Evolutionary conservation across 176 grass and related monocot species (phyloP), one percentile per base, ranked within the genome.

Genomic region (Carex kokanica): DNA sequence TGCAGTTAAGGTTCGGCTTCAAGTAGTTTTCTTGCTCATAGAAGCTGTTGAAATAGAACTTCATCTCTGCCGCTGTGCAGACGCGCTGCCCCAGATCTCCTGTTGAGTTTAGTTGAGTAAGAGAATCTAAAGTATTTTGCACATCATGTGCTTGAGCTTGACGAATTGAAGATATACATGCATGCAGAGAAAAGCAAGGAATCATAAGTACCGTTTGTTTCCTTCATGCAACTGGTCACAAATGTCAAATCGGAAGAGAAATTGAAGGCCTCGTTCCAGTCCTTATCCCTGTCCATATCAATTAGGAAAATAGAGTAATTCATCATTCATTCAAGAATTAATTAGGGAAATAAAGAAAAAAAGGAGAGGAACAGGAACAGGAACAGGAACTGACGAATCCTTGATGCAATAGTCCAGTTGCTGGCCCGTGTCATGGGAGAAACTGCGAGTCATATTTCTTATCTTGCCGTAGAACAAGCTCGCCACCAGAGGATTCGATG

Each of bases 1-100:
- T 98, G 89, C 95, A 98, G 80, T 98, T 98, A 78, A 89, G 92
- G 84, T 98, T 98, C 0, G 95, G 89, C 84, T 71, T 91, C 6
- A 98, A 70, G 32, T 98, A 94, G 68, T 91, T 98, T 83, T 91
- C 90, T 40, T 84, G 86, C 61, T 92, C 86, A 0, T 86, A 69
- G 85, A 98, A 87, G 70, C 95, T 98, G 23, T 66, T 88, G 10
- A 98, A 98, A 87, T 91, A 98, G 81, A 98, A 98, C 66, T 91
- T 93, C 80, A 98, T 92, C 79, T 98, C 95, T 0, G 92, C 95
- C 2, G 90, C 83, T 0, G 95, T 98, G 86, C 95, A 98, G 12
- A 94, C 53, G 1, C 92, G 92, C 31, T 85, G 84, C 6, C 81
- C 70, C 15, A 98, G 84, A 79, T 98, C 94, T 75, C 94, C 94